A percentile compares a stretch with the other conserved stretches of the same genome.
Conservation (phyloP, 768 basidiomycete genomes). For the Leccinum variicolor region DNA sequence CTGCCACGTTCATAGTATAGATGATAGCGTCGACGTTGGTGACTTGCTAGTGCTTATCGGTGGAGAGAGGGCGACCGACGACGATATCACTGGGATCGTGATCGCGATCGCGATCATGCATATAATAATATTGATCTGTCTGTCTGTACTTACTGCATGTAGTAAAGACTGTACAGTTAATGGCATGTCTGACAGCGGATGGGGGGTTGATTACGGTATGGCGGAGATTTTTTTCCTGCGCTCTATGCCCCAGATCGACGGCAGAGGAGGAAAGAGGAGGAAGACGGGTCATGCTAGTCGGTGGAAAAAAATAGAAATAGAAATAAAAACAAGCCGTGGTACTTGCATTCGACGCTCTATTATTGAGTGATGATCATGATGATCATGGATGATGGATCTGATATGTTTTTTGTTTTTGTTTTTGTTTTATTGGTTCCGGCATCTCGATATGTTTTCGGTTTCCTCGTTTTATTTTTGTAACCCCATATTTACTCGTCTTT, state of each 20-base stretch:
- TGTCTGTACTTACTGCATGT: background rate
- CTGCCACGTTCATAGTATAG: conserved; percentile 18
- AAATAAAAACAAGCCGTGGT: conserved; percentile 10
- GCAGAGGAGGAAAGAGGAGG: background rate
- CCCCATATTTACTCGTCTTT: background rate
- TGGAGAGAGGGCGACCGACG: conserved; percentile 7
- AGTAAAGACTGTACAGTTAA: background rate
- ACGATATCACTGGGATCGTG: background rate
- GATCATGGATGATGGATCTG: conserved; percentile 13
- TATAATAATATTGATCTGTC: background rate
- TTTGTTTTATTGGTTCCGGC: background rate
- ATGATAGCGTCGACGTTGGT: background rate
- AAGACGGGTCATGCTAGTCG: background rate
- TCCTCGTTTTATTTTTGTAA: background rate
- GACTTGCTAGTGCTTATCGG: conserved; percentile 14
- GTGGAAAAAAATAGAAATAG: background rate
- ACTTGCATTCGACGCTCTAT: background rate
- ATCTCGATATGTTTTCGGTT: background rate
- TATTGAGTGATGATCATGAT: background rate
- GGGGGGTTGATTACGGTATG: conserved; percentile 16
- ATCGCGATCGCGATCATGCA: background rate
- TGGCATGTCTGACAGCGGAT: conserved; percentile 12
- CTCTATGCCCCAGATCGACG: conserved; percentile 17
- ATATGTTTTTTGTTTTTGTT: background rate
- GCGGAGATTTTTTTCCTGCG: conserved; percentile 20